Evolutionary conservation across 2,329 filamentous ascomycete species (phyloP).

Genomic region (Aspergillus awamori): DNA sequence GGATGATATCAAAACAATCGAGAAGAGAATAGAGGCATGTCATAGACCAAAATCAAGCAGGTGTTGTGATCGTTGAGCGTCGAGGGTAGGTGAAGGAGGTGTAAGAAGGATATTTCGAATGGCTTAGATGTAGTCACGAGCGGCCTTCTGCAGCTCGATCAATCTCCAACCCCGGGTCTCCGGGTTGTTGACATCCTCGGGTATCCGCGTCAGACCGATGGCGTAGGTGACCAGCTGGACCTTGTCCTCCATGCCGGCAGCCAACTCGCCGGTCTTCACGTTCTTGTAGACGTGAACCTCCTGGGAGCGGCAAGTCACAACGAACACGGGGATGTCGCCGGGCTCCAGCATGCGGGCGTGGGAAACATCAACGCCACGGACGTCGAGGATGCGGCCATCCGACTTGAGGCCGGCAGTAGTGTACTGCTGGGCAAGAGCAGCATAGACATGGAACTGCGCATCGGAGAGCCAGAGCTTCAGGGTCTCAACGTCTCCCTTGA

Average conservation of each 20-base stretch:
- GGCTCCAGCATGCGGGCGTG: conserved; percentile 52
- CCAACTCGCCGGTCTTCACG: conserved; percentile 82
- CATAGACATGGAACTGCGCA: conserved; percentile 94
- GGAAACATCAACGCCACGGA: conserved; percentile 81
- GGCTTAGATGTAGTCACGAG: conserved; percentile 77
- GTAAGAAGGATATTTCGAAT: neutral
- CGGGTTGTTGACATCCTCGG: conserved; percentile 94
- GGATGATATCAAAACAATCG: conserved; percentile 34
- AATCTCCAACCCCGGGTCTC: conserved; percentile 96
- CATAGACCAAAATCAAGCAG: conserved; percentile 15
- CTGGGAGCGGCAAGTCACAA: conserved; percentile 93
- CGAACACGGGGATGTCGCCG: conserved; percentile 76
- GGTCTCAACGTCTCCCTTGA: conserved; percentile 90
- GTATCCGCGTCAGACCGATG: conserved; percentile 89
- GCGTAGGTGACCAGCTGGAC: conserved; percentile 98
- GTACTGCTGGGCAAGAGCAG: conserved; percentile 95
- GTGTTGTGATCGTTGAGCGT: conserved; percentile 20
- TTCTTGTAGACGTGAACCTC: conserved; percentile 98
- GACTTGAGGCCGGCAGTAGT: conserved; percentile 90
- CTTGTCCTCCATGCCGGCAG: conserved; percentile 97
- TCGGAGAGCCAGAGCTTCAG: conserved; percentile 95
- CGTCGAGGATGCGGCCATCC: conserved; percentile 92
- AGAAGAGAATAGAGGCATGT: conserved; percentile 25
- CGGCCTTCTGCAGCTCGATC: conserved; percentile 98
- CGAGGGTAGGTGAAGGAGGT: conserved; percentile 17